Evolutionary conservation across 116 monocot species (phyloP), one percentile per base, ranked within the genome.

Genomic region (Thalassia testudinum): DNA sequence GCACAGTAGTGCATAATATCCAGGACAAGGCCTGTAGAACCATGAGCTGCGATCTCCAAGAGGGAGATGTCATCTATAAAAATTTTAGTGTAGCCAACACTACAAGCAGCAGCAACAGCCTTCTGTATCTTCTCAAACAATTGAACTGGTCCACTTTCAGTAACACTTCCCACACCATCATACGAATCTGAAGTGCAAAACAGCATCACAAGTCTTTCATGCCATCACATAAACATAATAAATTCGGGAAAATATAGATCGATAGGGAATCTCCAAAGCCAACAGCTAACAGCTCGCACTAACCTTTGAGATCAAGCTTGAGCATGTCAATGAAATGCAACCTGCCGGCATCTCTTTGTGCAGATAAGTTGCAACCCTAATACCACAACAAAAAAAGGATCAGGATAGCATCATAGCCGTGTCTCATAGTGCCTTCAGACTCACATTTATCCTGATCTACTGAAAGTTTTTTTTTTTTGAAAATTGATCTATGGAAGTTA

Each of bases 321-420:
- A 78, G 69, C 77, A 85, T 55, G 27, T 89, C 85, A 47, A 89
- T 19, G 49, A 85, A 88, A 57, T 78, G 68, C 23, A 97, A 65
- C 26, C 66, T 85, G 21, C 59, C 70, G 24, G 70, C 74, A 12
- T 81, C 75, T 58, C 65, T 82, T 42, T 82, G 79, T n/a, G 72
- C 34, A 0, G 79, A 79, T 49, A 97, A 57, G 72, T 95, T 95
- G 64, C 77, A 88, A 25, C 95, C 88, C 85, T 95, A 76, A 51
- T 70, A 43, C 13, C 16, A 54, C 45, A n/a, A 34, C 6, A 34
- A 34, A 34, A 34, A 3, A 34, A 34, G 30, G 3, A 10, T 5
- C 30, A 5, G 10, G 30, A 34, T 34, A 34, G 3, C 30, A 34
- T 34, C 10, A 34, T 3, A 10, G 10, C 30, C 30, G 10, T 34